Conservation (phyloP, 2,329 filamentous ascomycete species). For the Calonectria honghensis region DNA sequence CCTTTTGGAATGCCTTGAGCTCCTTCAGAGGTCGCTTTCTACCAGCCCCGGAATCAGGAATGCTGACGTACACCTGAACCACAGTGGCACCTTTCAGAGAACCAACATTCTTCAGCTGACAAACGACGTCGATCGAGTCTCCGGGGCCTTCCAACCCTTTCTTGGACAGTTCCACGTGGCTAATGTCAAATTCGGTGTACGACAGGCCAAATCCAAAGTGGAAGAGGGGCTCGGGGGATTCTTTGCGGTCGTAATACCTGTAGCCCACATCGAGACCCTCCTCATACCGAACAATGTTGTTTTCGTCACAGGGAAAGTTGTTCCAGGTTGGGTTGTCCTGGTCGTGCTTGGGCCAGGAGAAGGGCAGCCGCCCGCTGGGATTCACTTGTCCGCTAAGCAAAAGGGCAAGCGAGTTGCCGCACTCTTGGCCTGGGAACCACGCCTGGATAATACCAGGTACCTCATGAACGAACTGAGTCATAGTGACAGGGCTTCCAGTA, state of each 20-base stretch:
- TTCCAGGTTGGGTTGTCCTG: conserved; percentile 30
- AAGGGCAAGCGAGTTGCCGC: conserved; percentile 79
- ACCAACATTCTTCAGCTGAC: conserved; percentile 1
- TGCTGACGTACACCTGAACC: conserved; percentile 19
- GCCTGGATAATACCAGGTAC: conserved; percentile 76
- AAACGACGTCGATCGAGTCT: background rate
- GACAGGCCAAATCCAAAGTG: conserved; percentile 41
- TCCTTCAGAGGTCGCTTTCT: conserved; percentile 18
- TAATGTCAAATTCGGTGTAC: conserved; percentile 34
- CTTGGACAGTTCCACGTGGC: background rate
- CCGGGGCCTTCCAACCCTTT: background rate
- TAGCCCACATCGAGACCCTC: conserved; percentile 41
- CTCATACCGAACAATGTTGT: conserved; percentile 28
- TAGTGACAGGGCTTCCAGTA: conserved; percentile 74
- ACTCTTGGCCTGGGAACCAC: conserved; percentile 82
- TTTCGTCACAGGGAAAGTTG: conserved; percentile 24
- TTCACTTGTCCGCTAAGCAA: conserved; percentile 78
- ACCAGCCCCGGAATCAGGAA: background rate
- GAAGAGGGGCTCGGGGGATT: conserved; percentile 35
- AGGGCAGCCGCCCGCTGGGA: conserved; percentile 59
- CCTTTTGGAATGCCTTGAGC: conserved; percentile 21
- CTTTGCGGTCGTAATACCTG: conserved; percentile 36
- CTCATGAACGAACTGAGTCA: conserved; percentile 70
- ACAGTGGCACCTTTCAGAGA: conserved; percentile 2
- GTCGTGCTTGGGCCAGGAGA: conserved; percentile 35